Evolutionary conservation across 1,284 basidiomycete species (phyloP).

Genomic region (Leucocoprinus gongylophorus): DNA sequence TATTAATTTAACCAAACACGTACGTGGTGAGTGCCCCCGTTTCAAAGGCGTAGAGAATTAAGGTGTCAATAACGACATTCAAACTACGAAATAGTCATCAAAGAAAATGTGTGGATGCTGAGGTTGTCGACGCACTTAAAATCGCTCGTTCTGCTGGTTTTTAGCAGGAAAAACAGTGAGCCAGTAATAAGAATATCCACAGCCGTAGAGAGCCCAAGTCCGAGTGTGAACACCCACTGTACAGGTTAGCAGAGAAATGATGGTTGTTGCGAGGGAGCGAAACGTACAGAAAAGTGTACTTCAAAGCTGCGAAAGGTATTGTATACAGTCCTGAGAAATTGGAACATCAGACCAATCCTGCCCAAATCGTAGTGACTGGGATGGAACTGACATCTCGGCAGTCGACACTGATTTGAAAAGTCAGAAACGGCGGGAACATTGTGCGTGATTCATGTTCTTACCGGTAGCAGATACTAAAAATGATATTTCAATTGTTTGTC

Average conservation of each 20-base stretch:
- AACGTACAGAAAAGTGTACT: conserved; percentile 24
- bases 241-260: neutral
- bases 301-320: conserved; percentile 29
- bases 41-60: conserved; percentile 48
- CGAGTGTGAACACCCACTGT: conserved; percentile 52
- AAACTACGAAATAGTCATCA: conserved; percentile 26
- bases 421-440: neutral
- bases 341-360: neutral
- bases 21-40: conserved; percentile 48
- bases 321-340: conserved; percentile 21
- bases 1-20: conserved; percentile 13
- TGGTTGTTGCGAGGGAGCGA: neutral
- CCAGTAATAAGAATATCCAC: conserved; percentile 47
- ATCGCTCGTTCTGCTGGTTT: conserved; percentile 35
- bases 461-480: conserved; percentile 19
- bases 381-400: conserved; percentile 30
- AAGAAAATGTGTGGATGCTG: neutral
- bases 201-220: conserved; percentile 42
- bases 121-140: conserved; percentile 26
- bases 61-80: conserved; percentile 40
- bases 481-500: neutral
- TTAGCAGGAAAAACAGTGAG: conserved; percentile 41
- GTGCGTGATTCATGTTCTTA: conserved; percentile 7
- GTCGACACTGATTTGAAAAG: conserved; percentile 27
- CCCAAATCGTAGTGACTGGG: neutral